Evolutionary conservation across 345 rosid genomes (phyloP), one percentile per base, ranked within the genome.

Genomic region (Acer negundo): DNA sequence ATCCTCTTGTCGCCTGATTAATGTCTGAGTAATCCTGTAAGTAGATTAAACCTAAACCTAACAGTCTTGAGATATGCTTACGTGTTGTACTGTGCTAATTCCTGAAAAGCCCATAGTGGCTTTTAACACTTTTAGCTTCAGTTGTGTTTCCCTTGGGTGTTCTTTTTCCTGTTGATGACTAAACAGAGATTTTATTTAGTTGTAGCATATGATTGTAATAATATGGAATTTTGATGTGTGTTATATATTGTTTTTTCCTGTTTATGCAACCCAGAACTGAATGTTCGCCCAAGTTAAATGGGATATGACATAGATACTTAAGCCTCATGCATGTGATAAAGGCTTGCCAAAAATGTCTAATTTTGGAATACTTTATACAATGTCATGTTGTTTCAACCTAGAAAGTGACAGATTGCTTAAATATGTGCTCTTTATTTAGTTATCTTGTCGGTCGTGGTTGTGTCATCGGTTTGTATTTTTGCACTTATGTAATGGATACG

Each of bases 1-100:
- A 92, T 72, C 92, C 93, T 72, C 77, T 84, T 73, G 73, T 77
- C 55, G 75, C n/a, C 80, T 66, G 76, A 79, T 66, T 71, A 66
- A 1, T 56, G 24, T 67, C 23, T 62, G 67, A 67, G 53, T 61
- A 31, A 49, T 28, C 19, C 38, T 73, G 73, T 7, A 66, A 67
- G 79, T 83, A 44, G 75, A 53, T 70, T 20, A 72, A 71, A 64
- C 53, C 62, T 46, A 38, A 31, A 28, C 31, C 2, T 70, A 46
- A 46, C 49, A 47, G 38, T 26, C 44, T 12, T 65, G 10, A 40
- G 19, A 58, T 46, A 19, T 71, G 38, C 22, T 64, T 17, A n/a
- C 44, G 58, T 46, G 59, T 1, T 46, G 69, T 56, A 61, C n/a
- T 70, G n/a, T 69, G 77, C 72, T 58, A 31, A 56, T 56, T 35